Base-by-base conservation (phyloP, 2,329 filamentous ascomycete species). In the Colletotrichum gloeosporioides region DNA sequence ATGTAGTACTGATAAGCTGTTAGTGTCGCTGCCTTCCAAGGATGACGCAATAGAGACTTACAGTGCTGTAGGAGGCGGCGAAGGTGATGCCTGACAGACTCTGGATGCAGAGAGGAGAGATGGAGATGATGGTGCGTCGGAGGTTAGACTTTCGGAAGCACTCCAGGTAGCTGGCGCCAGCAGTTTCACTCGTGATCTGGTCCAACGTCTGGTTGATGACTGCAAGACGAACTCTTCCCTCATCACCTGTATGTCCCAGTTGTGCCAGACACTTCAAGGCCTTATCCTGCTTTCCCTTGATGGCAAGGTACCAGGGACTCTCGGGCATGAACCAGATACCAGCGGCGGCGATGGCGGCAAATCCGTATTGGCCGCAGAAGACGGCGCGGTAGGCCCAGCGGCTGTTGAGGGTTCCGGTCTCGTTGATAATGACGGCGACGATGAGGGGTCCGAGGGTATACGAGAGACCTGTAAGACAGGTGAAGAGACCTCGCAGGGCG, bases 301-400 rank as follows among this genome's bases (percentile, higher is more conserved):
- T 82, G 8, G 80, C 79, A 3, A 88, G 81, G 83, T 84, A 88
- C 75, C 86, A 83, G 16, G 87, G 86, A 1, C 86, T 87, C 79
- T 88, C 86, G 3, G 87, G 87, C 71, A 88, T 83, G 73, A 84
- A 84, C 15, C 82, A 78, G 13, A 85, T 78, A 15, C 83, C 69
- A 9, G 81, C 8, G 61, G 81, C 78, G 8, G 82, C 81, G 67
- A 84, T 75, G 16, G 75, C 78, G 5, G 82, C 80, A 75, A 86
- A 83, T 3, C 81, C 83, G 67, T 82, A 84, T 67, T 84, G 83
- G 8, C 82, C 78, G 25, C 80, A 80, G 73, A 85, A 84, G 22
- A 85, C 77, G 4, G 80, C 74, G 32, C 78, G 73, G 77, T 85
- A 85, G 8, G 83, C 83, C 83, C 83, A 84, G 22, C 82, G 80